Percentiles rank a stretch among this genome's conserved stretches.
Conservation (phyloP, 768 basidiomycete genomes). For the Lentinula detonsa region DNA sequence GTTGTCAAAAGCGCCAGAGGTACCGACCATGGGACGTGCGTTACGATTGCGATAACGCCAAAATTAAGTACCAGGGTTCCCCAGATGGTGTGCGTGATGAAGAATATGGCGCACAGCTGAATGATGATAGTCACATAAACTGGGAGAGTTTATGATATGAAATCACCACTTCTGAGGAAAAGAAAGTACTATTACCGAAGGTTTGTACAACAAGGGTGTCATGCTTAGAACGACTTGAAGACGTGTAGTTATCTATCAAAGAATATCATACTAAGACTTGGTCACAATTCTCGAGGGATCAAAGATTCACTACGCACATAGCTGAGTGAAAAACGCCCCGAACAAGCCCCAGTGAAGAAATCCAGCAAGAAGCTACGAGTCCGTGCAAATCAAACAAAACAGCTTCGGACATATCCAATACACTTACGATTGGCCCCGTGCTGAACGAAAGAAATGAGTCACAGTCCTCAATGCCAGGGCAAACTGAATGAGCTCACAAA, state of each 20-base stretch:
- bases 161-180: background rate
- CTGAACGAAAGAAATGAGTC: background rate
- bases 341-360: background rate
- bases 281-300: background rate
- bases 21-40: background rate
- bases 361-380: background rate
- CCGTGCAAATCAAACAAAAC: background rate
- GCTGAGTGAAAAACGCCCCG: background rate
- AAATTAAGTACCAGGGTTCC: background rate
- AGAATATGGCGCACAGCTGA: background rate
- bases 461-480: background rate
- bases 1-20: background rate
- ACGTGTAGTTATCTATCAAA: background rate
- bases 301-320: background rate
- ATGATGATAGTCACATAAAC: background rate
- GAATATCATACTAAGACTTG: background rate
- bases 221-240: background rate
- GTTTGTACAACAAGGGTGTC: background rate
- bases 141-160: background rate
- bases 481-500: background rate
- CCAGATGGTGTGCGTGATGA: background rate
- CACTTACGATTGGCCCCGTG: background rate
- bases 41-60: background rate
- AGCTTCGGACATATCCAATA: background rate
- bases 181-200: background rate